Conservation (phyloP, 176 grass and related monocot genomes). For the Aegilops longissima region DNA sequence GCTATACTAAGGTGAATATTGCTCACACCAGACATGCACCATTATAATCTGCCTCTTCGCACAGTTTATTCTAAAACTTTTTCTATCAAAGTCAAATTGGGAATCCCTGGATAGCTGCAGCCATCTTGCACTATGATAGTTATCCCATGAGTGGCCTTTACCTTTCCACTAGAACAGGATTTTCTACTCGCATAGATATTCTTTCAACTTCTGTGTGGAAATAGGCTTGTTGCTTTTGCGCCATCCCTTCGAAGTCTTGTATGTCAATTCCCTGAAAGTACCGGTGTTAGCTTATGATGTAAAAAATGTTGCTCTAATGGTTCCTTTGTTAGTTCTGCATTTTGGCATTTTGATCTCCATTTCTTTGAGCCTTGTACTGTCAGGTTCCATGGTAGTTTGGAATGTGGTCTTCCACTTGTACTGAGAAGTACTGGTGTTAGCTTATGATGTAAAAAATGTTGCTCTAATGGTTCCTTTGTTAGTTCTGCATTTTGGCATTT, state of each 20-base stretch:
- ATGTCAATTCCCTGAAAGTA: not conserved
- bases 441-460: not conserved
- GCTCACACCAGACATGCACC: not conserved
- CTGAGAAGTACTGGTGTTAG: not conserved
- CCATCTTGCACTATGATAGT: constrained; percentile 19
- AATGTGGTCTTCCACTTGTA: not conserved
- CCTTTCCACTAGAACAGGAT: not conserved
- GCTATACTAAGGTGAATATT: not conserved
- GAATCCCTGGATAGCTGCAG: not conserved
- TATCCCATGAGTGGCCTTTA: not conserved
- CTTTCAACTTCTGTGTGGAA: not conserved
- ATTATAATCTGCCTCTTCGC: constrained; percentile 16
- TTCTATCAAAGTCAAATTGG: constrained; percentile 3
- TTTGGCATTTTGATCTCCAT: constrained; percentile 4
- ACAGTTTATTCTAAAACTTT: constrained; percentile 24
- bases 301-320: not conserved
- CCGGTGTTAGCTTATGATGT: not conserved
- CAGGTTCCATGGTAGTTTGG: not conserved
- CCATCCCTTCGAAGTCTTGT: not conserved
- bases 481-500: constrained; percentile 6
- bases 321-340: not conserved
- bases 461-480: not conserved
- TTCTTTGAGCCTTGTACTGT: constrained; percentile 8
- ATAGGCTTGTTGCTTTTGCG: not conserved
- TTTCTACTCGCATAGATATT: not conserved